Percentiles rank a stretch among this genome's conserved stretches.
phyloP scores from a whole-genome alignment of 225 moss, liverwort and hornwort genomes.

The Physcomitrellopsis africana region DNA sequence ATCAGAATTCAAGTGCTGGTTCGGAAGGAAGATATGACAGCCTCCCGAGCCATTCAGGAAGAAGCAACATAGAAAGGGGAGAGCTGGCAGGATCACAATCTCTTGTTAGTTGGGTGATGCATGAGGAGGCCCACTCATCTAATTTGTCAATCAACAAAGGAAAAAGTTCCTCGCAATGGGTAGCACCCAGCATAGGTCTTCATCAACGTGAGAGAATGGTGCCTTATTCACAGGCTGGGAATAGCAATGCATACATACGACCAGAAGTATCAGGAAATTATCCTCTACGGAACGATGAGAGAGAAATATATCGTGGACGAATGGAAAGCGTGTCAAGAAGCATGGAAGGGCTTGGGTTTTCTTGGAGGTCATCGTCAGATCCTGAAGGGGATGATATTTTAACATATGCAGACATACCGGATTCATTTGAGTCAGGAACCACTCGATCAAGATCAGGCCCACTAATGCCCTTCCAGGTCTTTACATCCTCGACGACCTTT shows the following conservation, averaged over 20 bases:
- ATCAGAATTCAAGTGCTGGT: constrained; percentile 12
- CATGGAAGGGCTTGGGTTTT: constrained; percentile 50
- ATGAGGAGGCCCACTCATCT: constrained; percentile 24
- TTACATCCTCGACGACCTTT: background rate
- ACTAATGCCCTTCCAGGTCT: constrained; percentile 31
- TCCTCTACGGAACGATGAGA: constrained; percentile 44
- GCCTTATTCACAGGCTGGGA: constrained; percentile 45
- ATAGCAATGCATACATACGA: constrained; percentile 48
- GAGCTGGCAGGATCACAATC: constrained; percentile 15
- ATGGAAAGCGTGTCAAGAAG: constrained; percentile 59
- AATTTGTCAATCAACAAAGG: background rate
- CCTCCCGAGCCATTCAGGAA: constrained; percentile 25
- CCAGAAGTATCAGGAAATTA: constrained; percentile 32
- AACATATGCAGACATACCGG: constrained; percentile 20
- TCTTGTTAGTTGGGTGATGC: constrained; percentile 23
- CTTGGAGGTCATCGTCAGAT: constrained; percentile 48
- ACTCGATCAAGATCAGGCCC: constrained; percentile 16
- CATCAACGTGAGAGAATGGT: constrained; percentile 29
- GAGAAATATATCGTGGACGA: constrained; percentile 52
- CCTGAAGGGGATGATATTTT: constrained; percentile 39
- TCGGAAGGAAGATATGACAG: constrained; percentile 24
- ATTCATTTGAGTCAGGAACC: constrained; percentile 17
- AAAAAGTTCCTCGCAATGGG: constrained; percentile 25
- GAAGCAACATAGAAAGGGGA: constrained; percentile 27
- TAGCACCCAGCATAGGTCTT: constrained; percentile 25